Evolutionary conservation across 2,329 filamentous ascomycete species (phyloP).

Genomic region (Neonectria punicea): DNA sequence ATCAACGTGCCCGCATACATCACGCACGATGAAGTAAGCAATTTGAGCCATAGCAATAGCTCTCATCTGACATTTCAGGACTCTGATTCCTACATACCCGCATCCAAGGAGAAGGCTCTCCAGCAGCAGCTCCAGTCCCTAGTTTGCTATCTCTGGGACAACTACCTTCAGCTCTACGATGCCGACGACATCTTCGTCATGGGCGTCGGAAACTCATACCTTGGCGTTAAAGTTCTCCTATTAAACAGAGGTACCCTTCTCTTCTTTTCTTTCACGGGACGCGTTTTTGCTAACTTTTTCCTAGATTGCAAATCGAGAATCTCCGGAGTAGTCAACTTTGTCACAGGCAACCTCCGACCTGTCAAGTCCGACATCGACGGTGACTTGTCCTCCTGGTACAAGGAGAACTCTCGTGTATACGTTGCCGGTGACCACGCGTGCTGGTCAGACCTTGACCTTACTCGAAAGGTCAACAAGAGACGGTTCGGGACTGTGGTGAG

Average conservation of each 20-base stretch:
- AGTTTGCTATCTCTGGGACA: slow-evolving; percentile 93
- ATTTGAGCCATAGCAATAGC: slow-evolving; percentile 20
- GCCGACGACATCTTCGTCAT: slow-evolving; percentile 83
- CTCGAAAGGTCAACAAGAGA: slow-evolving; percentile 67
- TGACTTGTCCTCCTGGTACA: slow-evolving; percentile 84
- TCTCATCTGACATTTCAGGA: slow-evolving; percentile 50
- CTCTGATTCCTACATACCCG: slow-evolving; percentile 58
- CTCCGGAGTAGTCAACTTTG: slow-evolving; percentile 81
- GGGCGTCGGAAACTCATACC: slow-evolving; percentile 89
- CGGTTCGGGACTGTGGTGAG: slow-evolving; percentile 69
- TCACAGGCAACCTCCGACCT: slow-evolving; percentile 79
- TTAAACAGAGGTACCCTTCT: slow-evolving; percentile 72
- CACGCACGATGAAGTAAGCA: slow-evolving; percentile 67
- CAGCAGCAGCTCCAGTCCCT: slow-evolving; percentile 76
- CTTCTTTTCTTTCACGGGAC: background rate
- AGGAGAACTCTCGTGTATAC: slow-evolving; percentile 81
- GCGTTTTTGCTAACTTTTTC: slow-evolving; percentile 26
- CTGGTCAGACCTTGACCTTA: slow-evolving; percentile 74
- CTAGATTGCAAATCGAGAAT: slow-evolving; percentile 74
- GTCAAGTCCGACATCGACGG: slow-evolving; percentile 82
- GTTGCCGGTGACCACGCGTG: slow-evolving; percentile 80
- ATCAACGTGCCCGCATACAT: slow-evolving; percentile 88
- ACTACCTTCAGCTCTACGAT: slow-evolving; percentile 85
- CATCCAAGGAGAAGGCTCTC: slow-evolving; percentile 57
- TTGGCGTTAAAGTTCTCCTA: slow-evolving; percentile 83